A percentile compares a stretch with the other conserved stretches of the same genome.
phyloP scores from a whole-genome alignment of 805 yeast genomes.

The Kazachstania kunashirensis region DNA sequence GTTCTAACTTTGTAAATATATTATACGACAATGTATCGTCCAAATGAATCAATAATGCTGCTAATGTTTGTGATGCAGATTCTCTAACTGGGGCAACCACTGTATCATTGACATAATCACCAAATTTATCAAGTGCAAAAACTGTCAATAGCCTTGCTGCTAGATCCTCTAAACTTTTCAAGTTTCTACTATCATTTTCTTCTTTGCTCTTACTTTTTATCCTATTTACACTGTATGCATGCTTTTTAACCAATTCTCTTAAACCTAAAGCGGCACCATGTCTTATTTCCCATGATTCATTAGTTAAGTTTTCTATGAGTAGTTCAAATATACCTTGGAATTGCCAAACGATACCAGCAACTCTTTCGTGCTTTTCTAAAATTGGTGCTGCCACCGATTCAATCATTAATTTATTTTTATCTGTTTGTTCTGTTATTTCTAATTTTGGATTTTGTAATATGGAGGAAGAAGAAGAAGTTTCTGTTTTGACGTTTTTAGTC shows the following conservation, averaged over 20 bases:
- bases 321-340: constrained; percentile 88
- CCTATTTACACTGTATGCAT: constrained; percentile 81
- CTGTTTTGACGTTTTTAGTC: constrained; percentile 22
- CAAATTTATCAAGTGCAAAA: constrained; percentile 89
- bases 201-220: constrained; percentile 48
- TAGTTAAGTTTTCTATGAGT: constrained; percentile 65
- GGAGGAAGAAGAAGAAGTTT: constrained; percentile 9
- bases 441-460: constrained; percentile 33
- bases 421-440: constrained; percentile 69
- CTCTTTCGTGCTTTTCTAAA: constrained; percentile 59
- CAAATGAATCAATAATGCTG: constrained; percentile 75
- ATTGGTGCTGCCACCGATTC: constrained; percentile 69
- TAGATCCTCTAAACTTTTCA: constrained; percentile 71
- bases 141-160: constrained; percentile 77
- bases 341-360: constrained; percentile 78
- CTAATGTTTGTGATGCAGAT: constrained; percentile 89
- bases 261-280: constrained; percentile 94
- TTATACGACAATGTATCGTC: constrained; percentile 43
- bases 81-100: constrained; percentile 98
- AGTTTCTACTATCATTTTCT: constrained; percentile 60
- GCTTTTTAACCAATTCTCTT: constrained; percentile 63
- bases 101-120: constrained; percentile 93
- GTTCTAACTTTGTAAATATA: constrained; percentile 56
- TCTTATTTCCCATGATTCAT: constrained; percentile 86
- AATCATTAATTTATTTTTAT: constrained; percentile 72